Percentiles rank a stretch among this genome's conserved stretches.
Evolutionary conservation across 306 rosid species (phyloP).

Genomic region (Cucurbita ficifolia): DNA sequence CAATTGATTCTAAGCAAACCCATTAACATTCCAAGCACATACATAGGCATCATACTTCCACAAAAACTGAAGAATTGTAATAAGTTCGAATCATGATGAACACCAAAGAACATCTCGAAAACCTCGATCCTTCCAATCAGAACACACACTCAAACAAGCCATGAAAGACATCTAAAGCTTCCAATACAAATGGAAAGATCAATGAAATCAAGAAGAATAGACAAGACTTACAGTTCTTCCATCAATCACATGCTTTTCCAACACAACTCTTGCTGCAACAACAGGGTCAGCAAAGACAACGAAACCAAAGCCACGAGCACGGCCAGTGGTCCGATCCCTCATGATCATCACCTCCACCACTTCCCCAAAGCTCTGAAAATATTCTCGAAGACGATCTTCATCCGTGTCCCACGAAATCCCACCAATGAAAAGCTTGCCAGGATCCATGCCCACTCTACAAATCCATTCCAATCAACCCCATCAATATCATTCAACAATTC

Average conservation of each 20-base stretch:
- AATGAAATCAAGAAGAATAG: background rate
- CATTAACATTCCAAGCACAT: background rate
- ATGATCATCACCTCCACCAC: conserved; percentile 88
- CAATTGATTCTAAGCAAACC: background rate
- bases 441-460: conserved; percentile 13
- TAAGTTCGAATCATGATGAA: background rate
- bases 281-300: conserved; percentile 75
- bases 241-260: conserved; percentile 81
- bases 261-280: conserved; percentile 62
- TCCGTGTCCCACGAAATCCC: conserved; percentile 98
- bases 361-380: conserved; percentile 70
- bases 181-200: background rate
- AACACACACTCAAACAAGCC: background rate
- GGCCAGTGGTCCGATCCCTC: conserved; percentile 97
- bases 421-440: conserved; percentile 51
- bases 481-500: background rate
- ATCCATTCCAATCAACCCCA: conserved; percentile 1
- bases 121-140: background rate
- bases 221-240: conserved; percentile 76
- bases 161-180: background rate
- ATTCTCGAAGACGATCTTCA: conserved; percentile 86
- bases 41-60: background rate
- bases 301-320: conserved; percentile 95
- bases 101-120: background rate
- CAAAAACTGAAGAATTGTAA: background rate